A percentile compares a stretch with the other conserved stretches of the same genome.
phyloP scores from a whole-genome alignment of 169 alveolate genomes.

The Pseudocohnilembus persalinus region DNA sequence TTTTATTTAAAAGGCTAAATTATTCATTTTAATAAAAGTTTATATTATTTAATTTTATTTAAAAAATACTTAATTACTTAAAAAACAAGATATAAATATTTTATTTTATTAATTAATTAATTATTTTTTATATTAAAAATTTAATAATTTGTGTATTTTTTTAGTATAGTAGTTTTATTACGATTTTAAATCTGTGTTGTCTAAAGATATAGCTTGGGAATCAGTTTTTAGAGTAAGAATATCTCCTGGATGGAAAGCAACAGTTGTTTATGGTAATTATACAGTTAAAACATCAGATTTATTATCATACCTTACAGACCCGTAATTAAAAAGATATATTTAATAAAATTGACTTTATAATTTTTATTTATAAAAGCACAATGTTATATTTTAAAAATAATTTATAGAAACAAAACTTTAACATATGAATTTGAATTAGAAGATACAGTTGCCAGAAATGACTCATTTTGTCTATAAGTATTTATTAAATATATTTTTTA shows the following conservation, averaged over 20 bases:
- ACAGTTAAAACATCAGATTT: constrained; percentile 59
- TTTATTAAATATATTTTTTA: no score
- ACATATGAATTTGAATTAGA: constrained; percentile 46
- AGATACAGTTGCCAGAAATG: constrained; percentile 47
- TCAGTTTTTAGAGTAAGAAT: constrained; percentile 96
- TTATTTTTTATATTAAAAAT: background rate
- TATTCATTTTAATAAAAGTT: no score
- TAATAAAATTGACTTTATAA: background rate
- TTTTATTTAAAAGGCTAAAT: no score
- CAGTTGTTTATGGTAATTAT: constrained; percentile 93
- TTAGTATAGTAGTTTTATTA: constrained; percentile 31
- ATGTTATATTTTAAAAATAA: background rate
- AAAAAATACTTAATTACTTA: no score
- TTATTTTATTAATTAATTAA: constrained; percentile 28
- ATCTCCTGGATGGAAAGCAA: constrained; percentile 93
- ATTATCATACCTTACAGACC: constrained; percentile 39
- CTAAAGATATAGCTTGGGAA: constrained; percentile 91
- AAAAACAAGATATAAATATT: no score
- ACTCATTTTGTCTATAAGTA: constrained; percentile 86
- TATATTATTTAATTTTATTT: no score
- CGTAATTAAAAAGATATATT: constrained; percentile 7
- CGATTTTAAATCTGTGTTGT: constrained; percentile 19
- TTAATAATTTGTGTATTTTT: background rate
- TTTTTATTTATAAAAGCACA: background rate
- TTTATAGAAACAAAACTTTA: constrained; percentile 28